A percentile compares a stretch with the other conserved stretches of the same genome.
Evolutionary conservation across 129 eudicot species (phyloP).

Genomic region (Flaveria linearis): DNA sequence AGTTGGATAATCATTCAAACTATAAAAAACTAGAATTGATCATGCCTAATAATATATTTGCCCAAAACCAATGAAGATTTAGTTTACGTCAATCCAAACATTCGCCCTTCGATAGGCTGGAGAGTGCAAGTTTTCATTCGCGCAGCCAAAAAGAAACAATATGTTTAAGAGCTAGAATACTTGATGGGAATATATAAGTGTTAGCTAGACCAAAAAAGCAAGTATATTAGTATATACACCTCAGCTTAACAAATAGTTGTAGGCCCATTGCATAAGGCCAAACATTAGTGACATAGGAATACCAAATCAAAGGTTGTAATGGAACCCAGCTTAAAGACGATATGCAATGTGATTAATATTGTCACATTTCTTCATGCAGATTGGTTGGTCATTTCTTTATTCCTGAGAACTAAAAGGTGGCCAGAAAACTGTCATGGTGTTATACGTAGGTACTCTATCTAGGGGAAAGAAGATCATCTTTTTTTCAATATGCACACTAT

Average conservation of each 20-base stretch:
- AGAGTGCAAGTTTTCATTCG: background rate
- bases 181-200: too few relatives aligned
- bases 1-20: background rate
- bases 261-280: conserved; percentile 33
- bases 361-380: conserved; percentile 33
- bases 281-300: conserved; percentile 26
- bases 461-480: conserved; percentile 27
- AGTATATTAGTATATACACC: background rate
- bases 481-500: conserved; percentile 28
- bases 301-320: background rate
- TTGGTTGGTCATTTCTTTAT: conserved; percentile 26
- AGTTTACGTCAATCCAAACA: background rate
- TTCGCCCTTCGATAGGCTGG: background rate
- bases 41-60: background rate
- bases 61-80: background rate
- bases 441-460: conserved; percentile 5
- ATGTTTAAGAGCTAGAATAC: background rate
- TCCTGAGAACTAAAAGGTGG: conserved; percentile 25
- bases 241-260: background rate
- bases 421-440: conserved; percentile 15
- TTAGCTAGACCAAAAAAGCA: background rate
- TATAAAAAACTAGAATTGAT: background rate
- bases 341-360: conserved; percentile 34
- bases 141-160: background rate
- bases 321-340: conserved; percentile 28